Evolutionary conservation across 805 yeast species (phyloP).

Genomic region (Blastobotrys mokoenaii): DNA sequence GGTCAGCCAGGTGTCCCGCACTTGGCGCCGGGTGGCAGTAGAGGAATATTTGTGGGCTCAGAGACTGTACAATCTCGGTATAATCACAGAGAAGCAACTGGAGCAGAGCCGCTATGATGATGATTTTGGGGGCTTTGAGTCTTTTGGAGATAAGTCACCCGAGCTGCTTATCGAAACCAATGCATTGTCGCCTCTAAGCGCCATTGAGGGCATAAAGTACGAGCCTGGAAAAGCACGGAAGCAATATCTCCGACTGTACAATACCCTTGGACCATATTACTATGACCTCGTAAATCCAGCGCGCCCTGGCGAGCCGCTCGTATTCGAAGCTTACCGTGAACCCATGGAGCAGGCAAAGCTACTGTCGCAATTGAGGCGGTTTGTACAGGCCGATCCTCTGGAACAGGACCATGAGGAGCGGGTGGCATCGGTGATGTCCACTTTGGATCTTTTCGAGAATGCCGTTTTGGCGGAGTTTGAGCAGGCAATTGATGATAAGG

Average conservation of each 20-base stretch:
- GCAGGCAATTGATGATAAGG: constrained; percentile 40
- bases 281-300: constrained; percentile 35
- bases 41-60: too few relatives aligned
- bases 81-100: too few relatives aligned
- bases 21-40: too few relatives aligned
- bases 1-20: too few relatives aligned
- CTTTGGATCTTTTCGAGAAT: constrained; percentile 61
- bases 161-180: too few relatives aligned
- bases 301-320: constrained; percentile 33
- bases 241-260: constrained; percentile 24
- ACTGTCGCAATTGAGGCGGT: constrained; percentile 34
- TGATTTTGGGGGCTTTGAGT: too few relatives aligned
- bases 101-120: too few relatives aligned
- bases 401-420: constrained; percentile 29
- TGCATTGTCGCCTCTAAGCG: too few relatives aligned
- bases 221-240: constrained; percentile 12
- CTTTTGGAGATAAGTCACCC: too few relatives aligned
- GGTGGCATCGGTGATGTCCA: constrained; percentile 37
- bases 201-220: too few relatives aligned
- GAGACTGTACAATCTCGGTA: too few relatives aligned
- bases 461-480: constrained; percentile 66
- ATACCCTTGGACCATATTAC: constrained; percentile 37
- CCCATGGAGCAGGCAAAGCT: constrained; percentile 47
- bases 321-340: constrained; percentile 39
- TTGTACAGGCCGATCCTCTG: constrained; percentile 30